A percentile compares a stretch with the other conserved stretches of the same genome.
phyloP scores from a whole-genome alignment of 116 monocot genomes.

The Trichopus zeylanicus region DNA sequence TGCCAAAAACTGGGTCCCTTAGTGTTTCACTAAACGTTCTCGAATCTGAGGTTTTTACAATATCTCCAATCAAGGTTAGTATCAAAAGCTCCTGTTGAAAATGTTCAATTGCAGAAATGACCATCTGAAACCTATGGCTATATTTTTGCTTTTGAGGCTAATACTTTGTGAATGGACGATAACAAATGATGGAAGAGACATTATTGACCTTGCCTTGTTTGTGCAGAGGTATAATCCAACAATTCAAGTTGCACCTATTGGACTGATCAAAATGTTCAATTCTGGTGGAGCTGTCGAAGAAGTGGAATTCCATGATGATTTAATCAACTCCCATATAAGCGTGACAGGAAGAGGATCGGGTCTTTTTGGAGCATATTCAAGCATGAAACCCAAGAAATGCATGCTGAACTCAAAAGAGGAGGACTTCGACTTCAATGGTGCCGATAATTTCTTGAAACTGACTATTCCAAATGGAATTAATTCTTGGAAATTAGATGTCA shows the following conservation, averaged over 20 bases:
- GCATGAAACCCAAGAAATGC: constrained; percentile 20
- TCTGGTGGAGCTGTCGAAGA: constrained; percentile 42
- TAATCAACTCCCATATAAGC: neutral
- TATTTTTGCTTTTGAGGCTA: neutral
- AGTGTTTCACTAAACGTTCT: constrained; percentile 25
- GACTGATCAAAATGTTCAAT: constrained; percentile 42
- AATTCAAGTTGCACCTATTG: constrained; percentile 32
- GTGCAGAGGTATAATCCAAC: constrained; percentile 5
- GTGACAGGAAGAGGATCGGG: constrained; percentile 33
- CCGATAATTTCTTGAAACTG: constrained; percentile 26
- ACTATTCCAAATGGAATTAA: constrained; percentile 14
- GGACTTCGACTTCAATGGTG: constrained; percentile 12
- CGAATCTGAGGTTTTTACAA: constrained; percentile 33
- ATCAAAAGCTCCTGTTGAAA: too few species aligned
- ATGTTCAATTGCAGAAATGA: too few species aligned
- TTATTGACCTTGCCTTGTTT: too few species aligned
- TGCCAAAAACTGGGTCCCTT: constrained; percentile 20
- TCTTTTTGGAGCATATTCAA: constrained; percentile 37
- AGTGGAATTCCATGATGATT: neutral
- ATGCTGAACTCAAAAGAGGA: constrained; percentile 19
- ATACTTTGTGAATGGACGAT: neutral
- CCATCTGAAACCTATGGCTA: neutral
- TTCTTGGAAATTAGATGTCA: constrained; percentile 19
- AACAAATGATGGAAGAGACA: too few species aligned
- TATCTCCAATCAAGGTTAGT: constrained; percentile 36